phyloP scores from a whole-genome alignment of 1,284 basidiomycete genomes.

The Fomitiporia mediterranea region DNA sequence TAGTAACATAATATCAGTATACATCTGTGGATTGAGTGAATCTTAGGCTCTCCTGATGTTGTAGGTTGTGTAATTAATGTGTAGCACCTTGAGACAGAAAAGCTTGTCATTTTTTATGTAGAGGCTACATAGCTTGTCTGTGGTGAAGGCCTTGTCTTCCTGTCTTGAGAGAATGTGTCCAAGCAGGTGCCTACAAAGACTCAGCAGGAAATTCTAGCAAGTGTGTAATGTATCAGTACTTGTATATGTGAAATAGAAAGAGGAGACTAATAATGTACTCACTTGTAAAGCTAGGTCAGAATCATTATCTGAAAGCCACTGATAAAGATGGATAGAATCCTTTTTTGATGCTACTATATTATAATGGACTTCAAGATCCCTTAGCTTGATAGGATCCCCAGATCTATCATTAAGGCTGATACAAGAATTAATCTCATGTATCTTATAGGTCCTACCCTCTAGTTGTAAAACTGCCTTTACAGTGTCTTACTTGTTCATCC shows the following conservation, averaged over 20 bases:
- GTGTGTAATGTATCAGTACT: neutral
- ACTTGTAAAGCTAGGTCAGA: neutral
- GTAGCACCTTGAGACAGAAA: conserved; percentile 29
- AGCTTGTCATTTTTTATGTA: conserved; percentile 26
- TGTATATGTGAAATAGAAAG: neutral
- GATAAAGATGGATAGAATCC: neutral
- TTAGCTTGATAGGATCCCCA: neutral
- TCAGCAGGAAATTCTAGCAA: conserved; percentile 22
- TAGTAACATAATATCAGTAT: conserved; percentile 34
- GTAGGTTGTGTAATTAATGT: conserved; percentile 43
- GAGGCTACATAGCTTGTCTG: conserved; percentile 18
- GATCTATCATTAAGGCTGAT: neutral
- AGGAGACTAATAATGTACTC: neutral
- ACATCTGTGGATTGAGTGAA: conserved; percentile 32
- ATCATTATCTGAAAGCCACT: neutral
- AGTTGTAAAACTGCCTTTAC: conserved; percentile 27
- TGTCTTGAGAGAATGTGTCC: conserved; percentile 18
- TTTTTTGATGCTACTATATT: neutral
- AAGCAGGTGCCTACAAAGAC: conserved; percentile 26
- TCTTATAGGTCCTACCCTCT: conserved; percentile 21
- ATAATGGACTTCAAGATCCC: neutral
- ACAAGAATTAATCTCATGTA: conserved; percentile 6
- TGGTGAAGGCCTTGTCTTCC: conserved; percentile 22
- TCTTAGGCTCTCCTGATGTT: conserved; percentile 37
- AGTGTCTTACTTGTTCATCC: conserved; percentile 30